phyloP scores from a whole-genome alignment of 441 rosid species.

The Sinapis alba region DNA sequence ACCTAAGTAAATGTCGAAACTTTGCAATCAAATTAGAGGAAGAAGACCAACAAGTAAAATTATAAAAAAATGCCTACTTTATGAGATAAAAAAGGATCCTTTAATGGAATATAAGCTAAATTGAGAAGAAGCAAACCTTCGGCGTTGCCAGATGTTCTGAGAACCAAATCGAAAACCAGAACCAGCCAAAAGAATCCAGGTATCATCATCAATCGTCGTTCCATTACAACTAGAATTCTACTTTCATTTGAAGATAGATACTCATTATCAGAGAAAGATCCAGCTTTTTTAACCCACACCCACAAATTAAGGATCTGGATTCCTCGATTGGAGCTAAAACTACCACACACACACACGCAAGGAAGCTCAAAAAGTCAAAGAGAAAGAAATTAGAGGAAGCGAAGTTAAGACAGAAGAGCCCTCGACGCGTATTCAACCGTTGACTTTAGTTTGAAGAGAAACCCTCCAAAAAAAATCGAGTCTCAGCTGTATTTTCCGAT shows the following conservation, averaged over 20 bases:
- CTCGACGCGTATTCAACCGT: constrained; percentile 43
- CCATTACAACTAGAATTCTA: constrained; percentile 3
- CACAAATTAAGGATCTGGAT: constrained; percentile 6
- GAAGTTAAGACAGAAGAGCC: background rate
- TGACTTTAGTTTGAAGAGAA: constrained; percentile 28
- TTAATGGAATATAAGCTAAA: background rate
- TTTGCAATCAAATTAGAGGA: background rate
- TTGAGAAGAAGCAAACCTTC: constrained; percentile 46
- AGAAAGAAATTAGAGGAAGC: background rate
- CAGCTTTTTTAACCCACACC: background rate
- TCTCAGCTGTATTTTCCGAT: constrained; percentile 7
- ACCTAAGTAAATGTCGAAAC: constrained; percentile 37
- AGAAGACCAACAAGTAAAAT: background rate
- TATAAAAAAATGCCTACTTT: background rate
- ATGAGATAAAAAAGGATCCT: background rate
- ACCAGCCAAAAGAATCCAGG: constrained; percentile 42
- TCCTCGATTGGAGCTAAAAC: constrained; percentile 17
- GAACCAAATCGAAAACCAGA: constrained; percentile 46
- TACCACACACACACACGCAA: background rate
- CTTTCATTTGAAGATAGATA: background rate
- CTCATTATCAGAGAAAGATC: constrained; percentile 25
- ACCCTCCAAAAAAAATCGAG: constrained; percentile 17
- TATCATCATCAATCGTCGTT: constrained; percentile 29
- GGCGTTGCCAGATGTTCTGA: constrained; percentile 52
- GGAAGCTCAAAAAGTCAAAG: background rate